Evolutionary conservation across 164 flowering plant species (phyloP).

Genomic region (Santalum album): DNA sequence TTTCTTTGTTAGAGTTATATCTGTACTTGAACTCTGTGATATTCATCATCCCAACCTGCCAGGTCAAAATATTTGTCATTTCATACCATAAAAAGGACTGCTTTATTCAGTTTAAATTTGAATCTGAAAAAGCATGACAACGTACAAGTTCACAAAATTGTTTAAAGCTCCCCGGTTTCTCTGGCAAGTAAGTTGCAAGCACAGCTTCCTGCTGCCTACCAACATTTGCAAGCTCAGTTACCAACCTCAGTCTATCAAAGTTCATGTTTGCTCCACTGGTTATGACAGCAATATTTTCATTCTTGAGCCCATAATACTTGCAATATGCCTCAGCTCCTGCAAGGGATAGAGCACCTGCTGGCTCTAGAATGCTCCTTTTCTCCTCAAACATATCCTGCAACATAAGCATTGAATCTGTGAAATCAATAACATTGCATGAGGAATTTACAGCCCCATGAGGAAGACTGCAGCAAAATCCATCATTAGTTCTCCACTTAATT

Average conservation of each 20-base stretch:
- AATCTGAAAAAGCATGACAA: neutral
- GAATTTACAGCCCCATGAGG: no score
- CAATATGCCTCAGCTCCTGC: constrained; percentile 99
- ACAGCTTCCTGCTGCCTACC: constrained; percentile 93
- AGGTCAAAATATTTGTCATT: constrained; percentile 2
- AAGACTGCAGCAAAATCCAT: no score
- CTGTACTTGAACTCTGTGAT: constrained; percentile 93
- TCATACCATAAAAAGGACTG: neutral
- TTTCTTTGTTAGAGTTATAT: constrained; percentile 36
- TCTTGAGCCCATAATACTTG: constrained; percentile 79
- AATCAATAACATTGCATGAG: no score
- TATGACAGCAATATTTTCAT: constrained; percentile 67
- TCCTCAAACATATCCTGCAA: constrained; percentile 97
- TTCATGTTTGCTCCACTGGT: constrained; percentile 99
- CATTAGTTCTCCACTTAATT: no score
- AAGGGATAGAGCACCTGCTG: constrained; percentile 95
- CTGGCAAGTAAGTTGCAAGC: constrained; percentile 81
- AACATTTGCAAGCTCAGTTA: constrained; percentile 93
- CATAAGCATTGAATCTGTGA: no score
- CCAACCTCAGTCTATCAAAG: constrained; percentile 83
- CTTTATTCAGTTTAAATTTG: no score
- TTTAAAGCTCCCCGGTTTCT: constrained; percentile 80
- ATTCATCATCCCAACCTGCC: constrained; percentile 82
- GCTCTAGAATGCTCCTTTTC: constrained; percentile 94
- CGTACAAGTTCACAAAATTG: constrained; percentile 59